These are phyloP conservation scores for Wickerhamomyces sydowiorum DNA, from an alignment of 805 yeast species.

Conservation along the genomic window DNA sequence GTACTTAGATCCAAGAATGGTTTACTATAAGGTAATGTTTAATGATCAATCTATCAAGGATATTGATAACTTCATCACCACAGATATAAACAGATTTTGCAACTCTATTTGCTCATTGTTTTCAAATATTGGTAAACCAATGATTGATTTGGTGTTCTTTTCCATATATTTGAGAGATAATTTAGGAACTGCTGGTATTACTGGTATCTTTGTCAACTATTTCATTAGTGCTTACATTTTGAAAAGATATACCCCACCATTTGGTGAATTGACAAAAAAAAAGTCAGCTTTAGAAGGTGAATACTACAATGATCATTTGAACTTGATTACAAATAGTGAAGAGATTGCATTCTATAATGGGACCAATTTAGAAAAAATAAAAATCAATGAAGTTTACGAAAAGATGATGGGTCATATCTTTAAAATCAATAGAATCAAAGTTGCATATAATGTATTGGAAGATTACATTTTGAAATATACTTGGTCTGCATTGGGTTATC, in stretches of 20 bases:
- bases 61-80: constrained; percentile 76
- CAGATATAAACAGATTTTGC: constrained; percentile 76
- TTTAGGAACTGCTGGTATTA: constrained; percentile 80
- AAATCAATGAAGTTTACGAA: constrained; percentile 54
- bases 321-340: constrained; percentile 82
- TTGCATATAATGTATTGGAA: constrained; percentile 69
- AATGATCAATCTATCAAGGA: constrained; percentile 45
- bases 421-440: constrained; percentile 51
- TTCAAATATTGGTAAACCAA: constrained; percentile 87
- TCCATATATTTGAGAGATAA: constrained; percentile 78
- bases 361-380: constrained; percentile 65
- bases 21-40: constrained; percentile 74
- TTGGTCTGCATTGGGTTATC: constrained; percentile 94
- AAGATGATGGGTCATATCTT: constrained; percentile 50
- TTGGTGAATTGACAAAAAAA: constrained; percentile 68
- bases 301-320: constrained; percentile 80
- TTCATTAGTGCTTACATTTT: constrained; percentile 71
- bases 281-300: constrained; percentile 83
- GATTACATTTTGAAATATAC: constrained; percentile 84
- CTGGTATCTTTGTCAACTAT: constrained; percentile 78
- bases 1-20: constrained; percentile 74
- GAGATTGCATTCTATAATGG: constrained; percentile 95
- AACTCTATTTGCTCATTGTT: constrained; percentile 78
- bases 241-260: constrained; percentile 74
- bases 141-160: constrained; percentile 79